A percentile compares a stretch with the other conserved stretches of the same genome.
Evolutionary conservation across 352 stramenopile genomes (phyloP).

Genomic region (Phytophthora meadii): DNA sequence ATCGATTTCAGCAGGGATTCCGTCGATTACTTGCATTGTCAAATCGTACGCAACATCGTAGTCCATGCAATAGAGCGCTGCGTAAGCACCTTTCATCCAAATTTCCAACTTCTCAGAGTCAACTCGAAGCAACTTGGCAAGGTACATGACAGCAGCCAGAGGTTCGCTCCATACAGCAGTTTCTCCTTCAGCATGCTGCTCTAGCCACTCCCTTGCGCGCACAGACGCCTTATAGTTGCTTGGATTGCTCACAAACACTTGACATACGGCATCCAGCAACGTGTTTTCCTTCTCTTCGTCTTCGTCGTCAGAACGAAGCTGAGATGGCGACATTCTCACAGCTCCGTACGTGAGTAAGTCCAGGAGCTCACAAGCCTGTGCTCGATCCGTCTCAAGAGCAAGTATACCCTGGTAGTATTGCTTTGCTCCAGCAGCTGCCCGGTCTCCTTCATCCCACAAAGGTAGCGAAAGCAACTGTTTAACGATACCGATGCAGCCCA

Average conservation of each 20-base stretch:
- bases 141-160: slow-evolving; percentile 55
- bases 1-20: slow-evolving; percentile 18
- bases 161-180: slow-evolving; percentile 25
- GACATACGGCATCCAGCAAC: slow-evolving; percentile 49
- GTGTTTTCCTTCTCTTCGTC: slow-evolving; percentile 23
- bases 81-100: slow-evolving; percentile 70
- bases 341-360: slow-evolving; percentile 64
- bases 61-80: slow-evolving; percentile 71
- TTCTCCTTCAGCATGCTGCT: slow-evolving; percentile 22
- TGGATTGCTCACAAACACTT: slow-evolving; percentile 71
- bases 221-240: slow-evolving; percentile 65
- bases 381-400: slow-evolving; percentile 36
- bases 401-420: slow-evolving; percentile 40
- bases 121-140: slow-evolving; percentile 60
- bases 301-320: slow-evolving; percentile 31
- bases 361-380: slow-evolving; percentile 59
- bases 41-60: slow-evolving; percentile 65
- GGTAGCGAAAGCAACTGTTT: slow-evolving; percentile 44
- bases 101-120: slow-evolving; percentile 50
- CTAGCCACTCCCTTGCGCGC: slow-evolving; percentile 55
- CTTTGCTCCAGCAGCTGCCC: slow-evolving; percentile 19
- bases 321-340: slow-evolving; percentile 45
- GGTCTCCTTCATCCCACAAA: slow-evolving; percentile 37
- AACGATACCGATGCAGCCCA: slow-evolving; percentile 44
- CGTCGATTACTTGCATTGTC: slow-evolving; percentile 49